Percentiles rank a stretch among this genome's conserved stretches.
Evolutionary conservation across 805 yeast species (phyloP).

Genomic region (Nakazawaea anatomiae): DNA sequence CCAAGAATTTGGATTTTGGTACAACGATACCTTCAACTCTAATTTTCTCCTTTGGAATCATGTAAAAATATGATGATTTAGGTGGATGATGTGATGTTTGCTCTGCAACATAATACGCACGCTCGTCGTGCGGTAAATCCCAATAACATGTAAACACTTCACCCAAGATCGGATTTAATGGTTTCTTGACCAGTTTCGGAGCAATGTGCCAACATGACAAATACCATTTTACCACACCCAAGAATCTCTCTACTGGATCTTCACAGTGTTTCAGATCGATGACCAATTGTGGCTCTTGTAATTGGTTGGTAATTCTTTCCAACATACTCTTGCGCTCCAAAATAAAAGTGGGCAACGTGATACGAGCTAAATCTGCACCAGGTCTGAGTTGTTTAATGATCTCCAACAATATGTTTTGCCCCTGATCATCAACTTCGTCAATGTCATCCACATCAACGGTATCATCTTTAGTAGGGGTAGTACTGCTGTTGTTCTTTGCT

Average conservation of each 20-base stretch:
- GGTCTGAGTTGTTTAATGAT: slow-evolving; percentile 90
- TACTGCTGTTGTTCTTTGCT: neutral
- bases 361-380: slow-evolving; percentile 84
- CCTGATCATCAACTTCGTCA: slow-evolving; percentile 89
- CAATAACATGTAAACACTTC: slow-evolving; percentile 89
- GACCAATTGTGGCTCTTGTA: slow-evolving; percentile 72
- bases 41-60: slow-evolving; percentile 74
- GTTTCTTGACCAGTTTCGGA: slow-evolving; percentile 97
- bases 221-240: slow-evolving; percentile 80
- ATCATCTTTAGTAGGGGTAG: neutral
- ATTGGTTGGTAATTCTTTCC: slow-evolving; percentile 87
- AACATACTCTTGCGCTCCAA: slow-evolving; percentile 94
- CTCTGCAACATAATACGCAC: slow-evolving; percentile 70
- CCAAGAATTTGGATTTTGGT: slow-evolving; percentile 85
- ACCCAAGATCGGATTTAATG: slow-evolving; percentile 90
- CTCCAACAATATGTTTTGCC: slow-evolving; percentile 79
- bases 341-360: slow-evolving; percentile 92
- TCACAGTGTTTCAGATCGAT: slow-evolving; percentile 56
- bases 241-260: slow-evolving; percentile 64
- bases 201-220: slow-evolving; percentile 97
- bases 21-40: slow-evolving; percentile 85
- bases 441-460: slow-evolving; percentile 56
- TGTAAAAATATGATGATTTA: slow-evolving; percentile 85
- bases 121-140: slow-evolving; percentile 63
- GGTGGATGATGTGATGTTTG: slow-evolving; percentile 99